phyloP scores from a whole-genome alignment of 1,139 yeast genomes.

The Ogataea hybrid region DNA sequence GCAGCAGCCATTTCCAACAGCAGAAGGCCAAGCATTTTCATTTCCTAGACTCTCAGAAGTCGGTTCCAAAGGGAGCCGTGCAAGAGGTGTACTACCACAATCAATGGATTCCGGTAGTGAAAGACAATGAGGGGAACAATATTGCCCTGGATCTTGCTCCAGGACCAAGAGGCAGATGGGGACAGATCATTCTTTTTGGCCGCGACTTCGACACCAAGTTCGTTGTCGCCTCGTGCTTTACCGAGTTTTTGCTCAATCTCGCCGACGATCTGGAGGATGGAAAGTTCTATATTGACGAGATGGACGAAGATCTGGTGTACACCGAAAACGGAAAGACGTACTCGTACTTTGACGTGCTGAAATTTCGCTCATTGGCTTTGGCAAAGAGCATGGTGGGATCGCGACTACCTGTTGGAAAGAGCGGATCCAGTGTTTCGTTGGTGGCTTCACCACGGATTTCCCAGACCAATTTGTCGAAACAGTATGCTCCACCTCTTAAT shows the following conservation, averaged over 20 bases:
- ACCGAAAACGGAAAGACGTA: slow-evolving; percentile 48
- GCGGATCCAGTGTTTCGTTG: slow-evolving; percentile 21
- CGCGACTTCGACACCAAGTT: slow-evolving; percentile 63
- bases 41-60: slow-evolving; percentile 50
- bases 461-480: slow-evolving; percentile 11
- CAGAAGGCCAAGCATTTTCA: slow-evolving; percentile 27
- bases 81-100: slow-evolving; percentile 55
- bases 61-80: slow-evolving; percentile 56
- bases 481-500: slow-evolving; percentile 20
- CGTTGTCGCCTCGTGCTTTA: slow-evolving; percentile 55
- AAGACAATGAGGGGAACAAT: slow-evolving; percentile 59
- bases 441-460: slow-evolving; percentile 28
- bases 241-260: slow-evolving; percentile 50
- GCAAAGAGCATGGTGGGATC: slow-evolving; percentile 26
- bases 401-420: slow-evolving; percentile 14
- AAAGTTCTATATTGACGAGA: slow-evolving; percentile 49
- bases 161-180: slow-evolving; percentile 58
- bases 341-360: slow-evolving; percentile 52
- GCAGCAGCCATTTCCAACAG: slow-evolving; percentile 13
- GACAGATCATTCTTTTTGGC: slow-evolving; percentile 63
- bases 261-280: slow-evolving; percentile 54
- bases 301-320: slow-evolving; percentile 48
- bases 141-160: slow-evolving; percentile 63
- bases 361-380: slow-evolving; percentile 49
- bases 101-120: slow-evolving; percentile 60